Evolutionary conservation across 2,329 filamentous ascomycete species (phyloP).

Genomic region (Cladophialophora psammophila): DNA sequence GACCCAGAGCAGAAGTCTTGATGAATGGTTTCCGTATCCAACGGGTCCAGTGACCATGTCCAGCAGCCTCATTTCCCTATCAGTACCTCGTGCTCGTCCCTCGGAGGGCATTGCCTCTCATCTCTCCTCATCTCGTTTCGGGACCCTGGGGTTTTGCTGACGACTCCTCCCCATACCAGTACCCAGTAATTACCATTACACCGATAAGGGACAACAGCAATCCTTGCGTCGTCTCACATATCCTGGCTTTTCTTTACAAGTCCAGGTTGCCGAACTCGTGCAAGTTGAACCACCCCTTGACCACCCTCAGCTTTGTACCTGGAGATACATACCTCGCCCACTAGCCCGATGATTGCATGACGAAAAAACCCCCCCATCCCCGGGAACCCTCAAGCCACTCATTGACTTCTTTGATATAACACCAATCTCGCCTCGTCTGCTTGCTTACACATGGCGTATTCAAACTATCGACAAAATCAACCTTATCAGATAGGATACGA

Average conservation of each 20-base stretch:
- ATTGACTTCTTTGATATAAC: not conserved
- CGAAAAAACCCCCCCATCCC: slow-evolving; percentile 1
- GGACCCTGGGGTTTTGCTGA: not conserved
- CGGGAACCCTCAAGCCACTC: slow-evolving; percentile 4
- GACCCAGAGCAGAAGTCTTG: not conserved
- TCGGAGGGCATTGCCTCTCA: not conserved
- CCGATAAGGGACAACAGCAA: not conserved
- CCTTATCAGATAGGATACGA: not conserved
- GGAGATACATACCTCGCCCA: slow-evolving; percentile 5
- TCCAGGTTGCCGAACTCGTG: not conserved
- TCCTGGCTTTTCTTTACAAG: not conserved
- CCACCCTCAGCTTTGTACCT: not conserved
- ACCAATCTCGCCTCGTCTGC: slow-evolving; percentile 18
- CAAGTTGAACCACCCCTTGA: too few species aligned
- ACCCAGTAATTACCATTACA: not conserved
- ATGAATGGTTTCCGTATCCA: not conserved
- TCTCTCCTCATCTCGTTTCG: not conserved
- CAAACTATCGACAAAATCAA: slow-evolving; percentile 6
- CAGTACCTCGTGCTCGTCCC: too few species aligned
- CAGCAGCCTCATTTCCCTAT: not conserved
- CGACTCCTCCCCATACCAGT: not conserved
- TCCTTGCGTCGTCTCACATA: not conserved
- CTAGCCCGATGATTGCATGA: not conserved
- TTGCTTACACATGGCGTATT: slow-evolving; percentile 9
- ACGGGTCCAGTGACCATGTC: not conserved